Evolutionary conservation across 768 basidiomycete genomes (phyloP).

Genomic region (Thelephora aurantiotincta): DNA sequence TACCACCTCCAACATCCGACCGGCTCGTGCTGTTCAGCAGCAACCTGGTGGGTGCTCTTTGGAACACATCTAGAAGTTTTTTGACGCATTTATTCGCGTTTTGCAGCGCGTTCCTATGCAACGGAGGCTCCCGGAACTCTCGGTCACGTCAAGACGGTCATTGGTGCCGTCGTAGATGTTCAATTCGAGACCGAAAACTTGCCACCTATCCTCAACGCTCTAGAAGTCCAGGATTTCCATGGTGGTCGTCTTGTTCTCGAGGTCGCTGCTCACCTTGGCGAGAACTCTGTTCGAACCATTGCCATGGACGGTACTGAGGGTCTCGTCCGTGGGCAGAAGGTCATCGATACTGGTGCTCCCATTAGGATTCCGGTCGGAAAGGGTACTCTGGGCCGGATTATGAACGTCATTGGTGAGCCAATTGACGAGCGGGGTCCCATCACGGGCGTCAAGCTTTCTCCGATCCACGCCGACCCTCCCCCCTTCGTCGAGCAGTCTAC

Average conservation of each 20-base stretch:
- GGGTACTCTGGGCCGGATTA: conserved; percentile 94
- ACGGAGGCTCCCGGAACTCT: conserved; percentile 66
- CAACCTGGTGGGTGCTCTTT: conserved; percentile 34
- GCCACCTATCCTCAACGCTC: conserved; percentile 96
- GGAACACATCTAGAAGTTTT: background rate
- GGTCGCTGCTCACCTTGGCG: conserved; percentile 96
- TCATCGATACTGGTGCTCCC: conserved; percentile 91
- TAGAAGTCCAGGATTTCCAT: conserved; percentile 89
- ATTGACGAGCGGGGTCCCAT: conserved; percentile 99
- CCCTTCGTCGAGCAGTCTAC: conserved; percentile 98
- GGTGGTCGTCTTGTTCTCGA: conserved; percentile 98
- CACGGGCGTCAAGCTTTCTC: conserved; percentile 80
- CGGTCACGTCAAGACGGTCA: conserved; percentile 93
- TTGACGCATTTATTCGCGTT: conserved; percentile 9
- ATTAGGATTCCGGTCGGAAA: conserved; percentile 95
- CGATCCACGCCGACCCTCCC: conserved; percentile 97
- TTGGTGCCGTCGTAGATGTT: conserved; percentile 99
- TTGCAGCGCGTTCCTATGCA: conserved; percentile 71
- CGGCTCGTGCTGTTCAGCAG: conserved; percentile 31
- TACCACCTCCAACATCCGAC: conserved; percentile 33
- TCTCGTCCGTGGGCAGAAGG: conserved; percentile 97
- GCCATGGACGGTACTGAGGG: conserved; percentile 99
- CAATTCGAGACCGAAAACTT: conserved; percentile 93
- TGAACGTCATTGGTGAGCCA: conserved; percentile 99
- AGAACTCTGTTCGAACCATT: conserved; percentile 99